A percentile compares a stretch with the other conserved stretches of the same genome.
These are phyloP conservation scores for Candida sanyiensis DNA, from an alignment of 805 yeast genomes.

Conservation along the genomic window DNA sequence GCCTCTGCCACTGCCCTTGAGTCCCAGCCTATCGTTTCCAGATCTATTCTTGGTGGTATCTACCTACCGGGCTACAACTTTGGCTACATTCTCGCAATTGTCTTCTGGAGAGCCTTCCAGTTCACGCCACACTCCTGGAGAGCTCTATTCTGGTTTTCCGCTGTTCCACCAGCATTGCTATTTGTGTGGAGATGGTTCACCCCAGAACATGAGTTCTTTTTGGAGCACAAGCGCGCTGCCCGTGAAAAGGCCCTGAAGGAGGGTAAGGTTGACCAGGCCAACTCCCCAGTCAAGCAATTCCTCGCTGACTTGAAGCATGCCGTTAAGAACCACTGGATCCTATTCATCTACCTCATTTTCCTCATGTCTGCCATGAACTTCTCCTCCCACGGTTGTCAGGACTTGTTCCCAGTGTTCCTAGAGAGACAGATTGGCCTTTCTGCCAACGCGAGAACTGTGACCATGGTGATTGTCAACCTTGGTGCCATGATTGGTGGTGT, in stretches of 20 bases:
- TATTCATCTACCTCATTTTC: conserved; percentile 49
- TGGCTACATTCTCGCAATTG: conserved; percentile 59
- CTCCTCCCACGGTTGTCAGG: conserved; percentile 72
- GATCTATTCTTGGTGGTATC: conserved; percentile 58
- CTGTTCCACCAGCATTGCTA: conserved; percentile 59
- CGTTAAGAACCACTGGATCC: conserved; percentile 51
- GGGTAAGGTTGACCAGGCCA: conserved; percentile 18
- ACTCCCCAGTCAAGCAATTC: conserved; percentile 21
- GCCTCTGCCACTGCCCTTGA: conserved; percentile 63
- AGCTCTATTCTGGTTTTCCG: conserved; percentile 66
- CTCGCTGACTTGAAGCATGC: conserved; percentile 30
- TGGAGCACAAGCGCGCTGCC: conserved; percentile 27
- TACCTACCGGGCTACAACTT: conserved; percentile 55
- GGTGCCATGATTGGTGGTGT: conserved; percentile 69
- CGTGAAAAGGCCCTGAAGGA: conserved; percentile 25
- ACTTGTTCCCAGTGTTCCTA: conserved; percentile 61
- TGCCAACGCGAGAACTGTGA: conserved; percentile 47
- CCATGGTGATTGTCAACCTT: conserved; percentile 55
- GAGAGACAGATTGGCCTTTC: conserved; percentile 44
- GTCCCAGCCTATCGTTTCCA: conserved; percentile 52
- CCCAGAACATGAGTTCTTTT: conserved; percentile 56
- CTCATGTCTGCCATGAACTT: conserved; percentile 68
- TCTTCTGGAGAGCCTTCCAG: conserved; percentile 59
- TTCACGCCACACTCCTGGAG: conserved; percentile 57
- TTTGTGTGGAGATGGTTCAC: conserved; percentile 50